Evolutionary conservation across 495 filamentous ascomycete species (phyloP).

Genomic region (Acidiella bohemica): DNA sequence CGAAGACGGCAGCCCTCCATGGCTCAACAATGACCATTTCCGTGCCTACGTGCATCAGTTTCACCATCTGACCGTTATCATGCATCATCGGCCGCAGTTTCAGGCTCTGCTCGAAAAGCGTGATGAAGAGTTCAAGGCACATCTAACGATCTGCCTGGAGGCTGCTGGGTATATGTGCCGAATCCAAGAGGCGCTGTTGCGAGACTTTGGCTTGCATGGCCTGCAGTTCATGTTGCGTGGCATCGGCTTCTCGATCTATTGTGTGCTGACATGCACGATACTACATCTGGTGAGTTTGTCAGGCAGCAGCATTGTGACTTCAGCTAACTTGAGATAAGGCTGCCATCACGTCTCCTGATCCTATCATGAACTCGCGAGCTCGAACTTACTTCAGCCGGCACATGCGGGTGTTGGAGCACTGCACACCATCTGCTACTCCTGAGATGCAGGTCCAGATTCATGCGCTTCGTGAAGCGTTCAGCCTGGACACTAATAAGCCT

Average conservation of each 20-base stretch:
- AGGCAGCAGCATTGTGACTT: neutral
- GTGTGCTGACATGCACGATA: conserved; percentile 83
- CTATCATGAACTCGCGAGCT: conserved; percentile 71
- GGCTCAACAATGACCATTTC: conserved; percentile 69
- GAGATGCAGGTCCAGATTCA: conserved; percentile 89
- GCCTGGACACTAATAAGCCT: conserved; percentile 67
- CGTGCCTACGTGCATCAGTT: conserved; percentile 88
- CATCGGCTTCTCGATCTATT: conserved; percentile 91
- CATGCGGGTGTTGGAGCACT: conserved; percentile 87
- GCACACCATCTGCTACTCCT: conserved; percentile 79
- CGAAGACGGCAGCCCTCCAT: conserved; percentile 64
- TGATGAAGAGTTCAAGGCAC: conserved; percentile 70
- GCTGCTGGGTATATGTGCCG: conserved; percentile 82
- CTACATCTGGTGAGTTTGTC: conserved; percentile 67
- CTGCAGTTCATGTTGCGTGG: conserved; percentile 88
- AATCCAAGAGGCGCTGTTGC: conserved; percentile 75
- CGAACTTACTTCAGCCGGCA: conserved; percentile 86
- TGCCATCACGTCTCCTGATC: conserved; percentile 86
- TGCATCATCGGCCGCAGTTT: conserved; percentile 81
- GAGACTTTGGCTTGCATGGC: conserved; percentile 64
- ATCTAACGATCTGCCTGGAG: conserved; percentile 75
- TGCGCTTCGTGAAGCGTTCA: conserved; percentile 82
- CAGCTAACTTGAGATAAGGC: conserved; percentile 41
- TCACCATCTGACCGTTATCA: conserved; percentile 74
- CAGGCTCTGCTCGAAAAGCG: conserved; percentile 56